phyloP scores from a whole-genome alignment of 805 yeast species.

The Kazachstania kunashirensis region DNA sequence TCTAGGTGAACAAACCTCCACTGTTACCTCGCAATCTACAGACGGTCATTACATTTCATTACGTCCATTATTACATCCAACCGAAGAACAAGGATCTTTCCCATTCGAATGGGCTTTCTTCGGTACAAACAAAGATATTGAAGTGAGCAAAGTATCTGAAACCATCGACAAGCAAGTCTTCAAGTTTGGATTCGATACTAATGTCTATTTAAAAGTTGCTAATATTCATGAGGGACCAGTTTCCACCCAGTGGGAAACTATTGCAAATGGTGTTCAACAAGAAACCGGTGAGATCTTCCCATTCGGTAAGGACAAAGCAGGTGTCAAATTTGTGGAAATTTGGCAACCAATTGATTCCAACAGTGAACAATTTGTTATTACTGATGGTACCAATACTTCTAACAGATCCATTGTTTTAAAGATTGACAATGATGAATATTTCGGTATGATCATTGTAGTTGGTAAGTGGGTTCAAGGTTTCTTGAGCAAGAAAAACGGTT shows the following conservation, averaged over 20 bases:
- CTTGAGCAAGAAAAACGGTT: slow-evolving; percentile 17
- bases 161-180: slow-evolving; percentile 19
- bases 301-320: slow-evolving; percentile 20
- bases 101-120: slow-evolving; percentile 53
- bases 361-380: slow-evolving; percentile 15
- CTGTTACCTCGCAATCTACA: slow-evolving; percentile 24
- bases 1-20: slow-evolving; percentile 25
- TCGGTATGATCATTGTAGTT: slow-evolving; percentile 25
- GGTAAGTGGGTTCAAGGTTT: slow-evolving; percentile 31
- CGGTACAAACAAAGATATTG: slow-evolving; percentile 37
- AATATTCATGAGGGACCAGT: slow-evolving; percentile 24
- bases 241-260: slow-evolving; percentile 25
- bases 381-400: slow-evolving; percentile 4
- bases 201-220: slow-evolving; percentile 20
- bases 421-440: slow-evolving; percentile 17
- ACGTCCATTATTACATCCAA: slow-evolving; percentile 30
- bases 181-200: slow-evolving; percentile 25
- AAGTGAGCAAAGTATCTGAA: slow-evolving; percentile 26
- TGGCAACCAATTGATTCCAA: slow-evolving; percentile 30
- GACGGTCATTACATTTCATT: slow-evolving; percentile 31
- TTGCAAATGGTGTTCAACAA: slow-evolving; percentile 28
- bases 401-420: slow-evolving; percentile 22
- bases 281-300: slow-evolving; percentile 29
- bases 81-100: slow-evolving; percentile 25
- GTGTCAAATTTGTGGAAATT: slow-evolving; percentile 25